phyloP scores from a whole-genome alignment of 495 filamentous ascomycete species.

The Penicillium salamii region DNA sequence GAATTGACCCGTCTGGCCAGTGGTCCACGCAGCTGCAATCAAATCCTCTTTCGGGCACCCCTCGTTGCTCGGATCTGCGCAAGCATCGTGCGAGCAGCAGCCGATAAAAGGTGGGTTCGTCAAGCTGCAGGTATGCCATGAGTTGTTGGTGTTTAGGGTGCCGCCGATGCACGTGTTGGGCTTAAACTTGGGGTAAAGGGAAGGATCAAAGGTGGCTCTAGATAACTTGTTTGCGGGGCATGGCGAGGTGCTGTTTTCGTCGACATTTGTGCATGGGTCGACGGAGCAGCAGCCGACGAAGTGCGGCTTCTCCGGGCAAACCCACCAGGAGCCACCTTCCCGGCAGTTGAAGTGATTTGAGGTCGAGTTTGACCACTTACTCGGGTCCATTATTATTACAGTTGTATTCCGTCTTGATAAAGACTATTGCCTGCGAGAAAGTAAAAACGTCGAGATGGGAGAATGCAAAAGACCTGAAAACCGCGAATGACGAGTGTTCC shows the following conservation, averaged over 20 bases:
- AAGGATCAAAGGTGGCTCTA: conserved; percentile 19
- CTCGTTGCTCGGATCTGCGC: neutral
- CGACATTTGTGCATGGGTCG: conserved; percentile 21
- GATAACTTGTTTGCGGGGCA: conserved; percentile 14
- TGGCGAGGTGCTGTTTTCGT: conserved; percentile 13
- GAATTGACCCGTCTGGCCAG: conserved; percentile 3
- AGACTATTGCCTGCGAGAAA: conserved; percentile 10
- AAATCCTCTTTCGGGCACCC: conserved; percentile 22
- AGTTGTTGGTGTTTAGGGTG: neutral
- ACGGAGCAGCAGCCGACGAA: conserved; percentile 30
- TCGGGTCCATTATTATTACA: conserved; percentile 11
- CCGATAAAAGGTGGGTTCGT: conserved; percentile 24
- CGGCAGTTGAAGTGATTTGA: conserved; percentile 23
- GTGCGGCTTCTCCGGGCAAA: conserved; percentile 15
- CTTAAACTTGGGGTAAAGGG: conserved; percentile 2
- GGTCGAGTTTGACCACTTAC: neutral
- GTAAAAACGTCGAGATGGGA: conserved; percentile 1
- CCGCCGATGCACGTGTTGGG: conserved; percentile 20
- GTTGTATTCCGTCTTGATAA: conserved; percentile 13
- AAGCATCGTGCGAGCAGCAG: conserved; percentile 21
- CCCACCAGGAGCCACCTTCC: conserved; percentile 25
- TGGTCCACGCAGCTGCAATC: conserved; percentile 18
- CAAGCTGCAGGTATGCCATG: conserved; percentile 22
- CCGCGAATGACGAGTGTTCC: too few relatives aligned
- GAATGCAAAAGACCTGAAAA: conserved; percentile 5